Base-by-base conservation (phyloP, 2,329 filamentous ascomycete species). In the Beauveria sp. region DNA sequence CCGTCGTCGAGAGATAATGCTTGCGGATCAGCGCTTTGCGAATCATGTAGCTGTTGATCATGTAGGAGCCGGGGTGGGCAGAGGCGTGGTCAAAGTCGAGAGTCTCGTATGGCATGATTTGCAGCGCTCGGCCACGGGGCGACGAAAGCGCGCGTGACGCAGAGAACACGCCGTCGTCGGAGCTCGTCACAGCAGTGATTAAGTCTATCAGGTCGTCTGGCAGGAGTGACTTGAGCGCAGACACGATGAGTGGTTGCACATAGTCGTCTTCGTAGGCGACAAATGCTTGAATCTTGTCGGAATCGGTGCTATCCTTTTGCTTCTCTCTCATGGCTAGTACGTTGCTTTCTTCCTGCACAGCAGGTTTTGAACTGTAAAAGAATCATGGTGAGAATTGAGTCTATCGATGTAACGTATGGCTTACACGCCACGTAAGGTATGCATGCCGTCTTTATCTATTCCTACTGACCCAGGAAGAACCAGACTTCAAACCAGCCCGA, bases 21-120 rank as follows among this genome's bases (percentile, higher is more conserved):
- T 99, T 99, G 63, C 95, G 86, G 68, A 98, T 98, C 22, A 99
- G 80, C 0, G 95, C 95, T 78, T 98, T 98, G 69, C 95, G 89
- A 72, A 98, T 96, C 70, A 97, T 84, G 74, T 97, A 98, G 70
- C 91, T 90, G 75, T 97, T 98, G 67, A 90, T 81, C 1, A 96
- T 79, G 12, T 82, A 85, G 0, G 84, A 85, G 0, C 74, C 75
- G 3, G 50, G 20, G 66, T 91, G 79, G 1, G 78, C 73, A 62
- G 89, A 79, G 20, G 89, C 82, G 68, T 88, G 85, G 60, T 90
- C 86, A 72, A 96, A 98, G 71, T 96, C 90, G 63, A 98, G 84
- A 47, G 84, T 80, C 74, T 99, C 95, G 75, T 99, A 99, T 40
- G 89, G 84, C 2, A 86, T 84, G 70, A 96, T 93, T 72, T 97